phyloP scores from a whole-genome alignment of 2,329 filamentous ascomycete genomes.

The Pestalotiopsis sp. region DNA sequence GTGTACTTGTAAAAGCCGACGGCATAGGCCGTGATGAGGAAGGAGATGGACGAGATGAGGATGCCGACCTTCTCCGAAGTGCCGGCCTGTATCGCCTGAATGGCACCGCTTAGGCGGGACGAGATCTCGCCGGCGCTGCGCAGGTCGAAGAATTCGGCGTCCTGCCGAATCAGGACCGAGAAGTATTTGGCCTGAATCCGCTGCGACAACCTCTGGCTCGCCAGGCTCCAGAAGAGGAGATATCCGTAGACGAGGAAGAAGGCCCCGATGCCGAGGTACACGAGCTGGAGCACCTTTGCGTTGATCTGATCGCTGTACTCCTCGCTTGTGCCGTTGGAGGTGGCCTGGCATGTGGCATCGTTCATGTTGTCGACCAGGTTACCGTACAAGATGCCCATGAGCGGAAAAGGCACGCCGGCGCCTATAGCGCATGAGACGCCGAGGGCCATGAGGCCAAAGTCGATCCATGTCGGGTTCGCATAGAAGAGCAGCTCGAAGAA shows the following conservation, averaged over 20 bases:
- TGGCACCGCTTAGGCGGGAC: constrained; percentile 66
- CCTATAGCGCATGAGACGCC: constrained; percentile 47
- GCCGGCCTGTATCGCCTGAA: constrained; percentile 67
- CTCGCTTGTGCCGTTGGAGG: constrained; percentile 21
- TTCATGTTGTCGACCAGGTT: constrained; percentile 56
- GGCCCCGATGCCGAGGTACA: constrained; percentile 66
- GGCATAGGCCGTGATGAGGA: constrained; percentile 69
- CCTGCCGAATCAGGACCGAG: constrained; percentile 59
- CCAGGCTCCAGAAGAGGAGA: constrained; percentile 65
- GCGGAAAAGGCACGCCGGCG: constrained; percentile 55
- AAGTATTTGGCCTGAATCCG: constrained; percentile 65
- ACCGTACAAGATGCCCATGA: constrained; percentile 60
- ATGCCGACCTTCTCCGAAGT: constrained; percentile 74
- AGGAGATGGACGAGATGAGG: constrained; percentile 53
- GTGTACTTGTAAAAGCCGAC: constrained; percentile 69
- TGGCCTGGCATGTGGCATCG: constrained; percentile 41
- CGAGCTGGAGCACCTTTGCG: constrained; percentile 60
- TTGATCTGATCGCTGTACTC: constrained; percentile 49
- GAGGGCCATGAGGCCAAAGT: constrained; percentile 36
- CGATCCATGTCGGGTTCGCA: constrained; percentile 31
- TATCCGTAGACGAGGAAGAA: constrained; percentile 68
- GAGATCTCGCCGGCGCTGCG: constrained; percentile 65
- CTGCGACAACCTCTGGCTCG: constrained; percentile 65
- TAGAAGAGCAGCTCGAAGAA: constrained; percentile 31
- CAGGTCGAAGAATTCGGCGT: constrained; percentile 66